A percentile compares a stretch with the other conserved stretches of the same genome.
Conservation (phyloP, 2,329 filamentous ascomycete species). For the Ceratocystis destructans region DNA sequence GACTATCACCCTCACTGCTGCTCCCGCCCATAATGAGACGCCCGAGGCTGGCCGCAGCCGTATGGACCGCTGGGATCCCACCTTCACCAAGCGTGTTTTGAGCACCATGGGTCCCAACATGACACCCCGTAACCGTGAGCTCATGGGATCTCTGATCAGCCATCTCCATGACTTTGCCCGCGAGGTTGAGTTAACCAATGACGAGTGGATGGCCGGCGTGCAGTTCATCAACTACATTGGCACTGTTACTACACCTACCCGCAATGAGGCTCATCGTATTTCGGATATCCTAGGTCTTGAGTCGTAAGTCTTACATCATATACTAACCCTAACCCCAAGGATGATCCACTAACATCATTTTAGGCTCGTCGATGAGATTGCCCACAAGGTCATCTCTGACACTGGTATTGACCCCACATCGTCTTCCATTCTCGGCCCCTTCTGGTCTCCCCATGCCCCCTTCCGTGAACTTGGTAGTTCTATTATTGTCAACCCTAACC, state of each 20-base stretch:
- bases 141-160: conserved; percentile 50
- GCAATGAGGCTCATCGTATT: conserved; percentile 62
- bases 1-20: conserved; percentile 10
- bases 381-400: conserved; percentile 49
- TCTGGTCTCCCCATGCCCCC: conserved; percentile 63
- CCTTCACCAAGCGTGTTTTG: conserved; percentile 62
- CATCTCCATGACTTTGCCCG: conserved; percentile 69
- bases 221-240: conserved; percentile 63
- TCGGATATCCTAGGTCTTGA: conserved; percentile 63
- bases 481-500: conserved; percentile 49
- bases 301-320: conserved; percentile 34
- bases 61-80: conserved; percentile 40
- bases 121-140: conserved; percentile 46
- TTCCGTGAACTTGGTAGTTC: conserved; percentile 53
- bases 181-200: conserved; percentile 61
- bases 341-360: neutral
- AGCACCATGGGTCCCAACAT: conserved; percentile 59
- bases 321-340: neutral
- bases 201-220: conserved; percentile 65
- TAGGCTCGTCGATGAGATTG: conserved; percentile 53
- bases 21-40: neutral
- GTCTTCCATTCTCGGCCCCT: conserved; percentile 61
- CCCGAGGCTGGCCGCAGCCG: conserved; percentile 10
- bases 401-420: conserved; percentile 52
- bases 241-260: conserved; percentile 50